Evolutionary conservation across 1,139 yeast species (phyloP).

Genomic region (Yamadazyma atlantica): DNA sequence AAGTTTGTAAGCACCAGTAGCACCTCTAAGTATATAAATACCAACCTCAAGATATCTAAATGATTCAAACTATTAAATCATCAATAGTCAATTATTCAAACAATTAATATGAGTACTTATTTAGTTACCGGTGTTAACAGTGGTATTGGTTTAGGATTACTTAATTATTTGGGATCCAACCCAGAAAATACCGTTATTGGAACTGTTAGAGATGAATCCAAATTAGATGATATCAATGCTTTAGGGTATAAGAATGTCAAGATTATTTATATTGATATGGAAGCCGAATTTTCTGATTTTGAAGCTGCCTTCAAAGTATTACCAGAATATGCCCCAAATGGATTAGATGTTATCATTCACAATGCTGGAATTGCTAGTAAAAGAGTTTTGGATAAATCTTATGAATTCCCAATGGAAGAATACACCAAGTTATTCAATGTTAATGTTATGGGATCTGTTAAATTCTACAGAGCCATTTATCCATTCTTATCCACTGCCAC

Average conservation of each 20-base stretch:
- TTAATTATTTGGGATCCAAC: slow-evolving; percentile 12
- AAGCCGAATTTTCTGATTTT: slow-evolving; percentile 2
- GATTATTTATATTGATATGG: slow-evolving; percentile 9
- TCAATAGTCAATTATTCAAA: not conserved
- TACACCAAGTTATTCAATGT: not conserved
- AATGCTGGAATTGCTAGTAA: slow-evolving; percentile 15
- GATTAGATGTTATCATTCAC: slow-evolving; percentile 17
- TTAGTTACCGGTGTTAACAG: slow-evolving; percentile 23
- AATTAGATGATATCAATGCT: slow-evolving; percentile 13
- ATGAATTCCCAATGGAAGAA: slow-evolving; percentile 9
- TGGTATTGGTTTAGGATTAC: slow-evolving; percentile 21
- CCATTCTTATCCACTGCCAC: slow-evolving; percentile 21
- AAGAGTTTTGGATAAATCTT: not conserved
- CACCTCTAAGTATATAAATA: no score
- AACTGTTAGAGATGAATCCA: slow-evolving; percentile 18
- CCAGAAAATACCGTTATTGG: slow-evolving; percentile 14
- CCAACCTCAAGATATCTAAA: not conserved
- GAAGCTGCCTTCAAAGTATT: slow-evolving; percentile 8
- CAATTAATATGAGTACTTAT: slow-evolving; percentile 12
- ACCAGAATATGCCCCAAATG: slow-evolving; percentile 10
- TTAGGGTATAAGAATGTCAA: slow-evolving; percentile 13
- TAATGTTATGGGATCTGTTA: not conserved
- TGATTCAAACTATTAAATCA: not conserved
- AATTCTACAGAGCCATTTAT: slow-evolving; percentile 22
- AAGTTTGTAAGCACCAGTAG: no score